Evolutionary conservation across 352 stramenopile species (phyloP).

Genomic region (Globisporangium nodosum): DNA sequence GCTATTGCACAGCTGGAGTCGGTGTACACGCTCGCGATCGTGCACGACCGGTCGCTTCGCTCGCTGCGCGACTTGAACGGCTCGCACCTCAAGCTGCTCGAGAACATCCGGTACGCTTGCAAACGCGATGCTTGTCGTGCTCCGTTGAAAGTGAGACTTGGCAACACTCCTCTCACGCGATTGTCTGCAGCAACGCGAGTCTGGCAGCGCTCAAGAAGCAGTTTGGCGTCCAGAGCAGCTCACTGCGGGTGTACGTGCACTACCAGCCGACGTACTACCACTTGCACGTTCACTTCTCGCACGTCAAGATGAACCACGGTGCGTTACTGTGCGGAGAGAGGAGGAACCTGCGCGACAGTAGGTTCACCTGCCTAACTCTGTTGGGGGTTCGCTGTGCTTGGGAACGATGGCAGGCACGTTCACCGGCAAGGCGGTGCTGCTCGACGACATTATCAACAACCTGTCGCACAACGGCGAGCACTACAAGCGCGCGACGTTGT

Average conservation of each 20-base stretch:
- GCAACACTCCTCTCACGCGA: too few relatives aligned
- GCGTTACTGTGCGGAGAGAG: neutral
- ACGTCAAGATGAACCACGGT: slow-evolving; percentile 81
- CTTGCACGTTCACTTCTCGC: slow-evolving; percentile 83
- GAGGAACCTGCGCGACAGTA: neutral
- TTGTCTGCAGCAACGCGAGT: slow-evolving; percentile 41
- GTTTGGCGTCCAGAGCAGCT: slow-evolving; percentile 48
- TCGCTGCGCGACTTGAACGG: slow-evolving; percentile 71
- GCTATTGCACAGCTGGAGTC: slow-evolving; percentile 47
- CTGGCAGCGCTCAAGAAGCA: slow-evolving; percentile 42
- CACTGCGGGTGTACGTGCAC: slow-evolving; percentile 80
- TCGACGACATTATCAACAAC: slow-evolving; percentile 85
- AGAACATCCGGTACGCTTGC: slow-evolving; percentile 58
- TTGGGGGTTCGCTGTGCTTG: neutral
- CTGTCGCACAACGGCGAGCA: slow-evolving; percentile 51
- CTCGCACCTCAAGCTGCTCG: slow-evolving; percentile 54
- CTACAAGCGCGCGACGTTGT: slow-evolving; percentile 71
- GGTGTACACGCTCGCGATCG: slow-evolving; percentile 78
- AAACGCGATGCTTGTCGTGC: neutral
- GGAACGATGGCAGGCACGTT: slow-evolving; percentile 36
- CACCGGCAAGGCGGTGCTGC: slow-evolving; percentile 75
- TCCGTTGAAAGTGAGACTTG: neutral
- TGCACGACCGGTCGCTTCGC: slow-evolving; percentile 64
- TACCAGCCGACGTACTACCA: slow-evolving; percentile 89
- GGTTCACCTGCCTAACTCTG: neutral